A percentile compares a stretch with the other conserved stretches of the same genome.
phyloP scores from a whole-genome alignment of 2,329 filamentous ascomycete species.

The Ophiocordyceps polyrhachis-furcata region DNA sequence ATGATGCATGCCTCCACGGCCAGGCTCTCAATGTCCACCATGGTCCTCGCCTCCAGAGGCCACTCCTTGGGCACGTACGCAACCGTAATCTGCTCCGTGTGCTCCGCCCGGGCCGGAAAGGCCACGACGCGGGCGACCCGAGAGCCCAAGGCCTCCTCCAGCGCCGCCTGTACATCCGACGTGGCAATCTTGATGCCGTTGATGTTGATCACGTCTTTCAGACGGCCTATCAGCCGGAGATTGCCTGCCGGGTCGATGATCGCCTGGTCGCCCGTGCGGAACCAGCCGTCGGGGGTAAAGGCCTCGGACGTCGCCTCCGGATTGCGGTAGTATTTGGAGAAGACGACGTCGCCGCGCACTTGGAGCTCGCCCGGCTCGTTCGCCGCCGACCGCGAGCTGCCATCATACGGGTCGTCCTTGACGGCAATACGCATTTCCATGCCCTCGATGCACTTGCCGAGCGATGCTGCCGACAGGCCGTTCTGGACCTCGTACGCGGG shows the following conservation, averaged over 20 bases:
- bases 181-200: slow-evolving; percentile 25
- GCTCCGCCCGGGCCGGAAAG: slow-evolving; percentile 14
- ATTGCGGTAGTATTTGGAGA: slow-evolving; percentile 45
- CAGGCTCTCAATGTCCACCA: background rate
- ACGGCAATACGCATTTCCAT: slow-evolving; percentile 19
- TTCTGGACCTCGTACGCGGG: slow-evolving; percentile 12
- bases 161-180: slow-evolving; percentile 16
- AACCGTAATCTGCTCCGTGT: slow-evolving; percentile 20
- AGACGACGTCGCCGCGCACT: slow-evolving; percentile 39
- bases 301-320: slow-evolving; percentile 35
- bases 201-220: slow-evolving; percentile 25
- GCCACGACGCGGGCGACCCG: slow-evolving; percentile 9
- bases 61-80: slow-evolving; percentile 11
- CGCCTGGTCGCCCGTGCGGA: slow-evolving; percentile 20
- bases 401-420: background rate
- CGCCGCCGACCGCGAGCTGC: background rate
- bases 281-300: slow-evolving; percentile 30
- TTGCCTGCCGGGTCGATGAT: slow-evolving; percentile 15
- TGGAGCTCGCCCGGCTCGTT: slow-evolving; percentile 32
- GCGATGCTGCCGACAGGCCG: slow-evolving; percentile 19
- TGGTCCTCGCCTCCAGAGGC: background rate
- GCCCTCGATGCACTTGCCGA: slow-evolving; percentile 19
- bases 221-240: slow-evolving; percentile 17
- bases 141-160: slow-evolving; percentile 14
- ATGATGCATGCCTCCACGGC: slow-evolving; percentile 1